Evolutionary conservation across 1,139 yeast genomes (phyloP), one percentile per base, ranked within the genome.

Genomic region (Geotrichum australiense): DNA sequence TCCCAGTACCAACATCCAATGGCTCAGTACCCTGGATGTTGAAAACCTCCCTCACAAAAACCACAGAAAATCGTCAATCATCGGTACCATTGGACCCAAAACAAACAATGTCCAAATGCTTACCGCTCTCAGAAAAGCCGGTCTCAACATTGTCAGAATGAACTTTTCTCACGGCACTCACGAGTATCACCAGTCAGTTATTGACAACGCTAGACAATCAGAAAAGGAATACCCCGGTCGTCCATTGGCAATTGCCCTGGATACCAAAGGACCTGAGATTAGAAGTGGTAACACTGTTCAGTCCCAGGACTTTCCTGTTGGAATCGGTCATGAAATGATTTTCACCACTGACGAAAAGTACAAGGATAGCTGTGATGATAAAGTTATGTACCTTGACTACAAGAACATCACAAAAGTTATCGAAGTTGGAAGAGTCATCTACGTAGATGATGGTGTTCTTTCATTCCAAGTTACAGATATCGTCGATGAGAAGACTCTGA

Each of bases 211-310:
- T 56, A 83, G 94, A 70, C 80, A 85, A 68, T 87, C 97, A 48
- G 96, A 85, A 69, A 80, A 80, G 66, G 66, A 81, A 47, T 87
- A 81, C 68, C 78, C 84, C 53, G 97, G 97, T 58, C 84, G 97
- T 73, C 98, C 97, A 43, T 75, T 91, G 61, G 97, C 96, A 51
- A 87, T 91, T 68, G 99, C 99, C 53, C 78, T 91, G 60, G 99
- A 91, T 69, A 93, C 98, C 65, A 93, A 91, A 77, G 99, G 99
- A 56, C 98, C 99, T 53, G 98, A 93, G 73, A 91, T 91, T 70
- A 85, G 98, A 76, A 89, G 98, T 45, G 98, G 99, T 69, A 79
- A 86, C 65, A 93, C 98, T 55, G 64, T 70, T 48, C 84, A 75
- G 56, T 83, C 75, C 47, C 68, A 70, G 51, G 98, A 91, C 64